Percentiles rank a stretch among this genome's conserved stretches.
Evolutionary conservation across 2,329 filamentous ascomycete species (phyloP).

Genomic region (Paradendryphiella salina): DNA sequence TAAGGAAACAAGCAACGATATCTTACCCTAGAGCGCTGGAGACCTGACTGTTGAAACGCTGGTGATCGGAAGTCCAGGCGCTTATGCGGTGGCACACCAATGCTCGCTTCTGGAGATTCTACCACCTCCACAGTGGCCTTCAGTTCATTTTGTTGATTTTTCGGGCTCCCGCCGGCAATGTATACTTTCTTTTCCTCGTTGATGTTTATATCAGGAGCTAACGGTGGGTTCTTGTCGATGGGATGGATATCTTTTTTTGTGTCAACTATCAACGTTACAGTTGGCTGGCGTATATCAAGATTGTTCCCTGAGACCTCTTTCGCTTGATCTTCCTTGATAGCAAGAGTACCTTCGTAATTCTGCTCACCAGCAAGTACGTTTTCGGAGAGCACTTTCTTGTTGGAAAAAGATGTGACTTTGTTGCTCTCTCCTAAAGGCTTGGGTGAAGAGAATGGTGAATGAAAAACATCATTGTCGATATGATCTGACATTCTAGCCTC

Average conservation of each 20-base stretch:
- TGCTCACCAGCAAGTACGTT: not conserved
- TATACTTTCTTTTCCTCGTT: not conserved
- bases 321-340: not conserved
- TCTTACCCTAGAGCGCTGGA: conserved; percentile 3
- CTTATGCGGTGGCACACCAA: conserved; percentile 19
- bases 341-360: not conserved
- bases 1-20: not conserved
- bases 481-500: too few species aligned
- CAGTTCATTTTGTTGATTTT: not conserved
- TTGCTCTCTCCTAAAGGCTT: not conserved
- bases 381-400: not conserved
- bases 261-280: not conserved
- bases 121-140: not conserved
- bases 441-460: not conserved
- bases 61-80: conserved; percentile 3
- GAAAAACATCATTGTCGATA: not conserved
- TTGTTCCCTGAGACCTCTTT: not conserved
- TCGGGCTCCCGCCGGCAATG: too few species aligned
- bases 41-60: not conserved
- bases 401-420: too few species aligned
- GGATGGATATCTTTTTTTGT: not conserved
- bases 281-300: not conserved
- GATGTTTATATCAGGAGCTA: not conserved
- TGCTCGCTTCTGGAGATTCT: not conserved
- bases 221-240: not conserved